These are phyloP conservation scores for Plasmopara viticola DNA, from an alignment of 352 stramenopile species.

Conservation along the genomic window DNA sequence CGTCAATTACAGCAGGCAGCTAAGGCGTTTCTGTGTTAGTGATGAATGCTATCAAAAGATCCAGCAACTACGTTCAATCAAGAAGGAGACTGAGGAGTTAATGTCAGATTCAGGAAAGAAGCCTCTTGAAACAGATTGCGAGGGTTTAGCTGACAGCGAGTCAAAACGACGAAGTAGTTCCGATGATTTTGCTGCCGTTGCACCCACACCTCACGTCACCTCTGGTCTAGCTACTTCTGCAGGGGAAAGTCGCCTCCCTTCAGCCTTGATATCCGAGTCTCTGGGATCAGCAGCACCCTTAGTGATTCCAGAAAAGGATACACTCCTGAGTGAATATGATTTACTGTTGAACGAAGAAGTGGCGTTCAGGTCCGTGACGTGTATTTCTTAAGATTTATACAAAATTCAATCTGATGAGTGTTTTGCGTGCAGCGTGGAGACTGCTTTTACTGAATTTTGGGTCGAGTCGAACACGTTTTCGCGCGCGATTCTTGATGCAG, in stretches of 20 bases:
- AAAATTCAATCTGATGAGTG: constrained; percentile 1
- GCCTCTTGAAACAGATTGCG: constrained; percentile 1
- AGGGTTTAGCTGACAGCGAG: constrained; percentile 2
- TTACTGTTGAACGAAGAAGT: constrained; percentile 65
- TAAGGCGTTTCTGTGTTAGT: constrained; percentile 17
- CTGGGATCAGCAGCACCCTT: constrained; percentile 9
- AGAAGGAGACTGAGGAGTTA: constrained; percentile 57
- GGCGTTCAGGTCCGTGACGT: constrained; percentile 50
- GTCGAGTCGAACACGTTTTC: constrained; percentile 51
- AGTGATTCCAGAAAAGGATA: constrained; percentile 38
- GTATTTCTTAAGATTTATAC: neutral
- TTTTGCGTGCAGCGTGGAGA: constrained; percentile 43
- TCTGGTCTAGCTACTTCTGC: constrained; percentile 6
- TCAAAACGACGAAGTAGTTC: constrained; percentile 18
- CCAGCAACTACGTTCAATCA: constrained; percentile 67
- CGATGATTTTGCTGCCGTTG: constrained; percentile 21
- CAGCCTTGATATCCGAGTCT: neutral
- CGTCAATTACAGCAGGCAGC: neutral
- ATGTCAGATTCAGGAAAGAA: constrained; percentile 26
- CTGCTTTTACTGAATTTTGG: constrained; percentile 56
- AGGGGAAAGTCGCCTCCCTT: constrained; percentile 6
- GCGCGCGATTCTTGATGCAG: constrained; percentile 32
- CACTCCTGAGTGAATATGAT: constrained; percentile 61
- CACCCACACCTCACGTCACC: constrained; percentile 11
- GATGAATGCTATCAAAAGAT: constrained; percentile 83